Evolutionary conservation across 345 rosid genomes (phyloP).

Genomic region (Pseudoturritis turrita): DNA sequence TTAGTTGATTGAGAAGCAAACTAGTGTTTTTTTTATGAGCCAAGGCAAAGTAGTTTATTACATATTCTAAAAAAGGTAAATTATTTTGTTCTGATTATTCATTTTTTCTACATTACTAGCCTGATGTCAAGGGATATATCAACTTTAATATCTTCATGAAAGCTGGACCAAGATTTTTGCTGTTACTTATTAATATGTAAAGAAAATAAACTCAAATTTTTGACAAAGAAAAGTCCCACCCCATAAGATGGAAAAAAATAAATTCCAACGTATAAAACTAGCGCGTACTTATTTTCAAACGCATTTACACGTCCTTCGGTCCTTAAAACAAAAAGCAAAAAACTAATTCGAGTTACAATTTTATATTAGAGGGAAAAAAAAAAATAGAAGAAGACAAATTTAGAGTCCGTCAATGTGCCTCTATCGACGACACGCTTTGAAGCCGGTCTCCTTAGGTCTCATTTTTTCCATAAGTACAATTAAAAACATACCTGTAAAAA

Average conservation of each 20-base stretch:
- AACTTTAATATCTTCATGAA: background rate
- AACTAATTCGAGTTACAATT: background rate
- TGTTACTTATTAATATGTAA: background rate
- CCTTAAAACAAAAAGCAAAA: background rate
- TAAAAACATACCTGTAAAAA: no score
- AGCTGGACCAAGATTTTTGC: background rate
- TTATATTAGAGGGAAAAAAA: background rate
- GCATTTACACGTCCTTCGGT: background rate
- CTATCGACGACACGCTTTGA: constrained; percentile 8
- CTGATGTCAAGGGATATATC: no score
- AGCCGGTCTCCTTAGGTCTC: background rate
- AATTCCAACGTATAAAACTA: background rate
- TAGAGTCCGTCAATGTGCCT: background rate
- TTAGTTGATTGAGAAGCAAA: no score
- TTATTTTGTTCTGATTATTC: no score
- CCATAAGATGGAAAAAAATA: background rate
- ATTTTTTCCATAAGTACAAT: background rate
- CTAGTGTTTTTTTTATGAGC: no score
- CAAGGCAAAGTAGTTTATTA: no score
- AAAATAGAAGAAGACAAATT: constrained; percentile 5
- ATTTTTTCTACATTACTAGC: no score
- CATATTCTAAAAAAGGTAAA: no score
- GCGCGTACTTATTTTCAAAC: constrained; percentile 6
- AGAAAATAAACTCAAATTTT: background rate
- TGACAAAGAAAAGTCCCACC: background rate